Conservation (phyloP, 495 filamentous ascomycete genomes). For the Umbilicaria muhlenbergii region DNA sequence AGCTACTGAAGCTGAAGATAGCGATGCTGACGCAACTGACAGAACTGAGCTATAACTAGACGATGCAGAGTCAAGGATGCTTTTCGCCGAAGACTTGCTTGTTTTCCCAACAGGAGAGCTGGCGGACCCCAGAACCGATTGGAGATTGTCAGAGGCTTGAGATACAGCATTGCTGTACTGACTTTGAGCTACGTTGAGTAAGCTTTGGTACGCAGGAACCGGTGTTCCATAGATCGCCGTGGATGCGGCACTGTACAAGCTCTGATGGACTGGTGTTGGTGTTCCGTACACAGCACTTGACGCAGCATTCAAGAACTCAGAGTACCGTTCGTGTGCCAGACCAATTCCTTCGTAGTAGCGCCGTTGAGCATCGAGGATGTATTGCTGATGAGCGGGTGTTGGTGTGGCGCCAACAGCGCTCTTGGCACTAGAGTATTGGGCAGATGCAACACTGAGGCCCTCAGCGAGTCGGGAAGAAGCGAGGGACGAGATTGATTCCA, state of each 20-base stretch:
- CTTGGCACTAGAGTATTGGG: constrained; percentile 45
- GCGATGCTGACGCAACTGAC: constrained; percentile 29
- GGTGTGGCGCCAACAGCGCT: constrained; percentile 41
- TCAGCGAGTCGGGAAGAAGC: constrained; percentile 49
- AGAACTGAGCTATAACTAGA: constrained; percentile 31
- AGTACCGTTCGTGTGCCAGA: constrained; percentile 60
- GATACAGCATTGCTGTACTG: constrained; percentile 31
- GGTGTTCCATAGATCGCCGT: constrained; percentile 16
- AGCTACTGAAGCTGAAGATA: constrained; percentile 39
- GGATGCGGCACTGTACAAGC: constrained; percentile 16
- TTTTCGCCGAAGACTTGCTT: constrained; percentile 24
- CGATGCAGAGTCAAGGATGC: constrained; percentile 29
- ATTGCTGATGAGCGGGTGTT: constrained; percentile 35
- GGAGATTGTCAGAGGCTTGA: constrained; percentile 32
- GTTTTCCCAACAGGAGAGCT: constrained; percentile 27
- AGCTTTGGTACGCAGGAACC: constrained; percentile 20
- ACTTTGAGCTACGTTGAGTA: constrained; percentile 29
- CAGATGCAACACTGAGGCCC: constrained; percentile 46
- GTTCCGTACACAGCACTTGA: constrained; percentile 38
- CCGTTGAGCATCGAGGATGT: constrained; percentile 43
- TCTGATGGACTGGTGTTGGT: constrained; percentile 28
- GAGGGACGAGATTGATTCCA: constrained; percentile 45
- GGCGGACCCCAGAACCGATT: constrained; percentile 28
- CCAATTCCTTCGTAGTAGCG: constrained; percentile 69
- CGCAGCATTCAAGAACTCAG: constrained; percentile 53